Evolutionary conservation across 2,329 filamentous ascomycete genomes (phyloP), one percentile per base, ranked within the genome.

Genomic region (Fusarium papillatum): DNA sequence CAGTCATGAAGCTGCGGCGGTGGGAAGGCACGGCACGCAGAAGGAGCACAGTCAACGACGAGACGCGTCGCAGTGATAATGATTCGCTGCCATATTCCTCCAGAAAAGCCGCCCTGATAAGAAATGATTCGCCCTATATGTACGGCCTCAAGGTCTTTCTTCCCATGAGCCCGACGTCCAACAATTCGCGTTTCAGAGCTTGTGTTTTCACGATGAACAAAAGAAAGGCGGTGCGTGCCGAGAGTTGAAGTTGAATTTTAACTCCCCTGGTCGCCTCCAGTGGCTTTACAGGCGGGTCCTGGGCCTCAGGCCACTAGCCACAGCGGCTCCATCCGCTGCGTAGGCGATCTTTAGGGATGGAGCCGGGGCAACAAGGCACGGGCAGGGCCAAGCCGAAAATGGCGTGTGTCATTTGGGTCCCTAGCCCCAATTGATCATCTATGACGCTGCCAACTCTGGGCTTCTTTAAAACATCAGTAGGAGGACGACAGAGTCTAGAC

Each of bases 291-390:
- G 68, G 69, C 65, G 75, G 71, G 59, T 70, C 24, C 36, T 46
- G 3, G 59, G 10, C 26, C 36, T 26, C 59, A 19, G 43, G 26
- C 39, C 61, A 78, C 70, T 70, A 79, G 78, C 78, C 78, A 80
- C 76, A 80, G 75, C 75, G 76, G 76, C 75, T 72, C 66, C 68
- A 67, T 76, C 75, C 70, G 53, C 75, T 69, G 61, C 39, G 67
- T 17, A 64, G 36, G 41, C 39, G 64, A 60, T 59, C 22, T 7
- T 68, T 69, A 31, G 29, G 29, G 11, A 75, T 66, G 66, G 46
- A 63, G 41, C 16, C 68, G 60, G 46, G 64, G 72, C 64, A 61
- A 46, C 64, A 48, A 66, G 34, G 36, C 48, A 36, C 26, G 22
- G 60, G 60, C 26, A 31, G 60, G 60, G 39, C n/a, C 60, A 34